Evolutionary conservation across 768 basidiomycete species (phyloP).

Genomic region (Punctularia strigosozonata): DNA sequence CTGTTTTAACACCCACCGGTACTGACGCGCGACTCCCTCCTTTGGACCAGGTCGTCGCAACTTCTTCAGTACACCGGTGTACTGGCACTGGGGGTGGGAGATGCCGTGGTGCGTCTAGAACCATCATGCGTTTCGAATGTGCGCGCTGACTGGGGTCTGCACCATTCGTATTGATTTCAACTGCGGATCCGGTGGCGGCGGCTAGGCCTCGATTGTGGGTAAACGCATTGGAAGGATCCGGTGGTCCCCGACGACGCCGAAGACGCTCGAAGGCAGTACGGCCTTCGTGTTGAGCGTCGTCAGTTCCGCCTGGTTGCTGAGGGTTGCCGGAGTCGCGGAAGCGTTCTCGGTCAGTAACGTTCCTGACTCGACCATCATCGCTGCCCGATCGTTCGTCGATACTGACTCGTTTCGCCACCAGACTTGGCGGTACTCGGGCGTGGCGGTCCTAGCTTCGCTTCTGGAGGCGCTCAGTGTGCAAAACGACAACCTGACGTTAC

Average conservation of each 20-base stretch:
- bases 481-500: conserved; percentile 94
- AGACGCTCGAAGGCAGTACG: conserved; percentile 85
- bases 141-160: background rate
- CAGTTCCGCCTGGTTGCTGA: conserved; percentile 55
- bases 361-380: too few species aligned
- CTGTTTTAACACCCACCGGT: too few species aligned
- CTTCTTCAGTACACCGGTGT: conserved; percentile 74
- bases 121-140: background rate
- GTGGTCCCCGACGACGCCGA: conserved; percentile 78
- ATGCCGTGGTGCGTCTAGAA: conserved; percentile 54
- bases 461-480: conserved; percentile 91
- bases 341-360: conserved; percentile 60
- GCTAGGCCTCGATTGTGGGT: conserved; percentile 88
- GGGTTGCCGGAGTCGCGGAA: conserved; percentile 58
- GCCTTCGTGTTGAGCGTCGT: conserved; percentile 72
- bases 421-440: conserved; percentile 54
- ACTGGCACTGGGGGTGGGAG: conserved; percentile 82
- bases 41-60: conserved; percentile 31
- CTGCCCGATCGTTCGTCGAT: too few species aligned
- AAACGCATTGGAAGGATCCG: conserved; percentile 67
- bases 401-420: conserved; percentile 18
- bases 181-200: too few species aligned
- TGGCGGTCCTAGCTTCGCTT: conserved; percentile 52
- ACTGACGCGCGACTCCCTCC: too few species aligned
- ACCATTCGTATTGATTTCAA: too few species aligned